Base-by-base conservation (phyloP, 2,329 filamentous ascomycete species). In the Penicillium sp. region DNA sequence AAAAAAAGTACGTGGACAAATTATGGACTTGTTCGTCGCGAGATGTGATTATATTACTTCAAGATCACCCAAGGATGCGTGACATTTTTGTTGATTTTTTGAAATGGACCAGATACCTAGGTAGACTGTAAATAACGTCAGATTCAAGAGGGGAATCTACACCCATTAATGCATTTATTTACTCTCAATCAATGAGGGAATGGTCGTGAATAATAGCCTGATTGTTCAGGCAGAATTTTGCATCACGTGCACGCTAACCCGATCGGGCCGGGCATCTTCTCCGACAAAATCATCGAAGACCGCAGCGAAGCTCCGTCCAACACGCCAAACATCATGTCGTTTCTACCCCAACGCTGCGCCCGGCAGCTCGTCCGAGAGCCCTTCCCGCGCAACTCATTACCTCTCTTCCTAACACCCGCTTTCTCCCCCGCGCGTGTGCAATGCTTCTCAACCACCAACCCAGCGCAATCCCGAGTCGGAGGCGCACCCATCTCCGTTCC, bases 391-490 rank as follows among this genome's bases (percentile, higher is more conserved):
- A 73, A 78, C 52, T 80, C 80, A n/a, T 76, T 91, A 40, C 88
- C 89, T 24, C 74, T 82, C 21, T 91, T 92, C 70, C 85, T 93
- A 42, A 77, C 90, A 12, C 89, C 89, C 10, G 85, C 87, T 41
- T 86, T 91, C 74, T 84, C 66, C 58, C 74, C 60, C 48, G 72
- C 59, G 57, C 75, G 59, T 45, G 63, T 68, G 58, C 79, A 81
- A 67, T 75, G 76, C 56, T 97, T 97, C 78, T 92, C 89, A 50
- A 86, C 85, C 34, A 88, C 90, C 36, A 69, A 84, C 46, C 74
- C 75, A 68, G 80, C 81, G 62, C 75, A 80, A 51, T 97, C 93
- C 37, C 94, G 97, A 80, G 88, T 99, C 56, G 94, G 94, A 63
- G 83, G 85, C 63, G 89, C 89, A 54, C 84, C 89, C 20, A 83